phyloP scores from a whole-genome alignment of 2,329 filamentous ascomycete genomes.

The Fusarium marasasianum region DNA sequence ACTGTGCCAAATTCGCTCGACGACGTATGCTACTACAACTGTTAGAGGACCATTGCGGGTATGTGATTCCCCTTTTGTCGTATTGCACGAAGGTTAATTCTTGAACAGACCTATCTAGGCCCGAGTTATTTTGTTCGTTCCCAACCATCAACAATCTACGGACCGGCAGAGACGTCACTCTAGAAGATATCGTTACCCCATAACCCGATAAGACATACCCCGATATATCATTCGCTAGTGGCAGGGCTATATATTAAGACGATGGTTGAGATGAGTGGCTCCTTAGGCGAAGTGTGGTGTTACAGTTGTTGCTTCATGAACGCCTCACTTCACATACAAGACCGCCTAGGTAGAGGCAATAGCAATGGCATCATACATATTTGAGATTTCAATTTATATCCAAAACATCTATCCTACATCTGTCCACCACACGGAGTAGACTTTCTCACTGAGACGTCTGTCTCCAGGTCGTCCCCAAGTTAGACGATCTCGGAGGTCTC shows the following conservation, averaged over 20 bases:
- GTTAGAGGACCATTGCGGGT: not conserved
- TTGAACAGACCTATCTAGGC: accelerated
- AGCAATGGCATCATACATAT: accelerated
- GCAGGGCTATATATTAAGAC: accelerated
- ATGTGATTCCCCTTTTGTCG: accelerated
- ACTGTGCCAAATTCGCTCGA: too few relatives aligned
- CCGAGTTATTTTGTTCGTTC: accelerated
- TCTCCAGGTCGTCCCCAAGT: accelerated
- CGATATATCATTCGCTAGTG: accelerated
- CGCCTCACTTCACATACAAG: accelerated
- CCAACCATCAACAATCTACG: not conserved
- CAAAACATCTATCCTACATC: not conserved
- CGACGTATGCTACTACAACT: not conserved
- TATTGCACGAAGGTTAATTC: accelerated
- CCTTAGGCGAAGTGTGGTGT: too few relatives aligned
- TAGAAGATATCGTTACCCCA: too few relatives aligned
- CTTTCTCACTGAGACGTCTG: accelerated
- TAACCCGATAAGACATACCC: not conserved
- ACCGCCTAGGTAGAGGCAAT: accelerated
- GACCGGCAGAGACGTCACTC: too few relatives aligned
- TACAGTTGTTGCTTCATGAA: accelerated
- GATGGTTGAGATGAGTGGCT: accelerated
- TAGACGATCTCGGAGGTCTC: not conserved
- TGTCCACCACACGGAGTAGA: accelerated
- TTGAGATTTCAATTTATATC: not conserved